These are phyloP conservation scores for Sporothrix humicola DNA, from an alignment of 2,329 filamentous ascomycete genomes.

Conservation along the genomic window DNA sequence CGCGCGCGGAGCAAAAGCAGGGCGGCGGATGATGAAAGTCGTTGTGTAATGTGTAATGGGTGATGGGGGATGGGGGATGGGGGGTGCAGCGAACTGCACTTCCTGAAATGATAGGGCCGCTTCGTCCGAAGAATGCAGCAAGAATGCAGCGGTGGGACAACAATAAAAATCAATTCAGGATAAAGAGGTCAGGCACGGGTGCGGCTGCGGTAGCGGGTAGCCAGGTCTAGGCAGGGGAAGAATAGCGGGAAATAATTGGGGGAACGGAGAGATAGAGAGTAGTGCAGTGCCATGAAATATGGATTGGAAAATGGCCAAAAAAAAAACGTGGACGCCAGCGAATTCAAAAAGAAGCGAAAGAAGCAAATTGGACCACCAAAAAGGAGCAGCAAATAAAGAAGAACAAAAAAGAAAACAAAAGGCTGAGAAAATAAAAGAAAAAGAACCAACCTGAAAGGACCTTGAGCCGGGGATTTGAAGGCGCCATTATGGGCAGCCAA, in stretches of 20 bases:
- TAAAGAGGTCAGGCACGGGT: constrained; percentile 29
- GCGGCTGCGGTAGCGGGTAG: constrained; percentile 13
- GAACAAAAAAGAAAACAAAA: not conserved
- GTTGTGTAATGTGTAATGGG: constrained; percentile 31
- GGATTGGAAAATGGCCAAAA: constrained; percentile 34
- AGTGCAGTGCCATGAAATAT: constrained; percentile 20
- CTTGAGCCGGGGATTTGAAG: constrained; percentile 64
- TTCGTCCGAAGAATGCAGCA: constrained; percentile 40
- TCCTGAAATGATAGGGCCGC: constrained; percentile 36
- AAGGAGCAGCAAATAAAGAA: not conserved
- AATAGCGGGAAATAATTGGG: constrained; percentile 36
- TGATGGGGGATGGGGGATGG: not conserved
- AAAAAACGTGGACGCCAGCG: constrained; percentile 36
- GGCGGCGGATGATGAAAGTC: constrained; percentile 27
- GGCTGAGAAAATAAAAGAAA: not conserved
- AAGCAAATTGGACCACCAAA: not conserved
- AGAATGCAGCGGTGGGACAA: constrained; percentile 26
- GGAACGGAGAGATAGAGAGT: constrained; percentile 32
- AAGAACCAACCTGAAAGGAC: constrained; percentile 63
- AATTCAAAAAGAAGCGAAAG: constrained; percentile 21
- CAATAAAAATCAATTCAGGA: constrained; percentile 18
- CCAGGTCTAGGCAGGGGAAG: constrained; percentile 33
- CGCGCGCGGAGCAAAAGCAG: constrained; percentile 23
- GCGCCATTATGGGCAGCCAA: constrained; percentile 57
- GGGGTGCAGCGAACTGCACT: constrained; percentile 20